Conservation (phyloP, 176 grass and related monocot genomes). For the Panicum miliaceum region DNA sequence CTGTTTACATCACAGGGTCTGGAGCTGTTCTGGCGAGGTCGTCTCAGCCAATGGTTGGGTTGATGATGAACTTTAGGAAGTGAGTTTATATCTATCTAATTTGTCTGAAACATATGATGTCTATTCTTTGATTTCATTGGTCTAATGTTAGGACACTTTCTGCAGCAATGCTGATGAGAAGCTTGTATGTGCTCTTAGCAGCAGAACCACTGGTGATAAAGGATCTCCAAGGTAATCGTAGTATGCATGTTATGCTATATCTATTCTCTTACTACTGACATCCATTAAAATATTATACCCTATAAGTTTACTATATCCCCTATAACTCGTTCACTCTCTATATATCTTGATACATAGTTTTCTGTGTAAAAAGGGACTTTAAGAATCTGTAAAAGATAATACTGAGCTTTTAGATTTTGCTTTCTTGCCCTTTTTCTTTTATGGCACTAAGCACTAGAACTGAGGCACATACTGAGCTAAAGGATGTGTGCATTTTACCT, state of each 20-base stretch:
- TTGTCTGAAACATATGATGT: slow-evolving; percentile 35
- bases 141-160: slow-evolving; percentile 41
- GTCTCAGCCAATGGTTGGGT: slow-evolving; percentile 93
- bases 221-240: slow-evolving; percentile 59
- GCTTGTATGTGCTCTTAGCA: slow-evolving; percentile 86
- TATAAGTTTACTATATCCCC: slow-evolving; percentile 24
- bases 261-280: slow-evolving; percentile 36
- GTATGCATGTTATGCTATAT: slow-evolving; percentile 29
- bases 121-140: slow-evolving; percentile 21
- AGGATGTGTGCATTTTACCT: slow-evolving; percentile 9
- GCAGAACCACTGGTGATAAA: slow-evolving; percentile 37
- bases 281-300: slow-evolving; percentile 17
- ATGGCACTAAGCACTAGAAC: not conserved
- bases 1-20: slow-evolving; percentile 52
- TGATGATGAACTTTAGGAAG: slow-evolving; percentile 96
- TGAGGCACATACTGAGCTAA: slow-evolving; percentile 29
- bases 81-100: slow-evolving; percentile 57
- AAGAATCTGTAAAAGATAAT: not conserved
- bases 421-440: not conserved
- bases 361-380: not conserved
- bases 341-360: slow-evolving; percentile 10
- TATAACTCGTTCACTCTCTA: not conserved
- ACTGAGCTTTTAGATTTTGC: not conserved
- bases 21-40: slow-evolving; percentile 99
- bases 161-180: slow-evolving; percentile 92